Percentiles rank a stretch among this genome's conserved stretches.
These are phyloP conservation scores for Phytophthora foliorum DNA, from an alignment of 352 stramenopile species.

Conservation along the genomic window DNA sequence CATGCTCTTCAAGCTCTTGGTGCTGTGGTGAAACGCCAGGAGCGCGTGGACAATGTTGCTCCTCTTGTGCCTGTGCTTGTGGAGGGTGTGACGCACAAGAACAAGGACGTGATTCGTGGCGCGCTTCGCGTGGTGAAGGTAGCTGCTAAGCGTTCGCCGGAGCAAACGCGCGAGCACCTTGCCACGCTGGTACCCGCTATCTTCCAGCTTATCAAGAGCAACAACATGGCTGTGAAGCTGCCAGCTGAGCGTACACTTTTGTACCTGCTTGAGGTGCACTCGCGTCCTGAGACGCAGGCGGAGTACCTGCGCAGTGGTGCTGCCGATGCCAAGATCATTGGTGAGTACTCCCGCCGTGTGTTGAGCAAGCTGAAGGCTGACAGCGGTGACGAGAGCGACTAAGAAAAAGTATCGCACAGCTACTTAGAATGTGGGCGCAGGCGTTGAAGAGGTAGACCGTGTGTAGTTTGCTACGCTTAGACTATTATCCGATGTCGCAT, in stretches of 20 bases:
- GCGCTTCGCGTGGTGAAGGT: conserved; percentile 81
- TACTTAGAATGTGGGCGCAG: conserved; percentile 14
- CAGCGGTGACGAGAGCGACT: conserved; percentile 86
- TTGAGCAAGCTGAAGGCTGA: conserved; percentile 89
- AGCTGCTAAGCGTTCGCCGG: conserved; percentile 74
- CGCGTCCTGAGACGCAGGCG: conserved; percentile 79
- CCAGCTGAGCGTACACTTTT: conserved; percentile 86
- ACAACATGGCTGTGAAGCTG: conserved; percentile 91
- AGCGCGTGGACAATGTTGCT: conserved; percentile 34
- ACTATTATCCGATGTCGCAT: conserved; percentile 21
- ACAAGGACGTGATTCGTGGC: conserved; percentile 85
- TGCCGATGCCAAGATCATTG: conserved; percentile 85
- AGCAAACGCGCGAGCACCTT: conserved; percentile 61
- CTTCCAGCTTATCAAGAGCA: conserved; percentile 90
- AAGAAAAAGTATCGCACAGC: conserved; percentile 23
- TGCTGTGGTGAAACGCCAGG: conserved; percentile 63
- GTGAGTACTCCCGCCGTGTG: conserved; percentile 89
- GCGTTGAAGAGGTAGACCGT: neutral
- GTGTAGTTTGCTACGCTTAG: conserved; percentile 16
- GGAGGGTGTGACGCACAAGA: conserved; percentile 68
- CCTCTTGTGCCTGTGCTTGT: conserved; percentile 71
- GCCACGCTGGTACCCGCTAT: conserved; percentile 74
- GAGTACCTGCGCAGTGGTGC: conserved; percentile 71
- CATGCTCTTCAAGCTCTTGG: conserved; percentile 65
- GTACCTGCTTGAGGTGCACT: conserved; percentile 89